Conservation (phyloP, 805 yeast species). For the Wickerhamiella domercqiae region DNA sequence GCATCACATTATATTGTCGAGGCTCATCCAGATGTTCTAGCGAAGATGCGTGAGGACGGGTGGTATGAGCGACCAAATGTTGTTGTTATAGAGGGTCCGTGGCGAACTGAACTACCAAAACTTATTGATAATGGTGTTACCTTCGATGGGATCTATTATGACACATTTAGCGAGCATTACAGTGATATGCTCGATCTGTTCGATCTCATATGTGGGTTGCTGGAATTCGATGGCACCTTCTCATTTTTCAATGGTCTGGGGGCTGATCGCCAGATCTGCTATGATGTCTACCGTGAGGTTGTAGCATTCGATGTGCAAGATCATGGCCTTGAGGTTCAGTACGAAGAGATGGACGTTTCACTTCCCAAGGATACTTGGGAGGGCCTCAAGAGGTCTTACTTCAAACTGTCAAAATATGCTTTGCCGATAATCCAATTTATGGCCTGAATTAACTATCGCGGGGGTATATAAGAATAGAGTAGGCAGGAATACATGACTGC, state of each 20-base stretch:
- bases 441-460: neutral
- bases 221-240: conserved; percentile 69
- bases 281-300: conserved; percentile 71
- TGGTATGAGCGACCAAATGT: conserved; percentile 71
- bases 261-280: conserved; percentile 58
- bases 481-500: no score
- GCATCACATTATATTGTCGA: conserved; percentile 75
- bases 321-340: conserved; percentile 61
- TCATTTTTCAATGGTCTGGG: conserved; percentile 89
- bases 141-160: conserved; percentile 86
- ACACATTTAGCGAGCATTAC: conserved; percentile 87
- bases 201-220: conserved; percentile 64
- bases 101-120: conserved; percentile 71
- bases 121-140: conserved; percentile 51
- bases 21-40: conserved; percentile 84
- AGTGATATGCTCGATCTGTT: conserved; percentile 74
- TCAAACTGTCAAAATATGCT: conserved; percentile 21
- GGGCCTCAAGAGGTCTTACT: conserved; percentile 23
- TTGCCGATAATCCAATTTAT: conserved; percentile 20
- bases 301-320: conserved; percentile 66
- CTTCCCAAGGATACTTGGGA: conserved; percentile 26
- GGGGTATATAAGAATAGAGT: no score
- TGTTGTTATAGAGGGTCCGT: conserved; percentile 66
- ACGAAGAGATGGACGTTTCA: conserved; percentile 22
- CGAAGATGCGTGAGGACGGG: conserved; percentile 52